These are phyloP conservation scores for Ustilago hordei DNA, from an alignment of 1,284 basidiomycete genomes.

Conservation along the genomic window DNA sequence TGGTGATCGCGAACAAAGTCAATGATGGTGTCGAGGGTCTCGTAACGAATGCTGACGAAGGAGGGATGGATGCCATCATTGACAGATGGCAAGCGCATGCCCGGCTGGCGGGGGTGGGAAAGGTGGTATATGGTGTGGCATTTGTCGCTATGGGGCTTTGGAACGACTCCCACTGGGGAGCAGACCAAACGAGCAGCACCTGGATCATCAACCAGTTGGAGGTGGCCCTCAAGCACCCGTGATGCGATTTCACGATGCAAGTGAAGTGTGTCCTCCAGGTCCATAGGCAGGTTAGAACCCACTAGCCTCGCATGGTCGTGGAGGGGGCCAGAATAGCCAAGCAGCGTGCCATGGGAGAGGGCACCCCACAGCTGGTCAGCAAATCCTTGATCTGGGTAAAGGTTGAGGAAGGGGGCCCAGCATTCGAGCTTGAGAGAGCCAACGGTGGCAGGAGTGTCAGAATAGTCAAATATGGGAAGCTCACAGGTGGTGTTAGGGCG, in stretches of 20 bases:
- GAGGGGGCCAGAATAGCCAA: background rate
- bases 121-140: no score
- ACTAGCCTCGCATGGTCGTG: accelerated
- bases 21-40: no score
- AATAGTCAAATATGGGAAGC: background rate
- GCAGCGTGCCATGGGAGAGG: background rate
- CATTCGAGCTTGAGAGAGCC: background rate
- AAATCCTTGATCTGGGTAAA: background rate
- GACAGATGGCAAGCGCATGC: no score
- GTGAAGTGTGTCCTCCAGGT: background rate
- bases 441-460: background rate
- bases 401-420: background rate
- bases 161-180: background rate
- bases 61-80: no score
- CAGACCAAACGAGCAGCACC: no score
- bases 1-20: no score
- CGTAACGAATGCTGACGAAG: no score
- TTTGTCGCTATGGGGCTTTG: constrained; percentile 1
- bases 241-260: background rate
- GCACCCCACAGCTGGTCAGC: background rate
- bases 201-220: background rate
- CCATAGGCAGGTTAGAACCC: background rate
- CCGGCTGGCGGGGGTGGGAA: no score
- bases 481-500: background rate
- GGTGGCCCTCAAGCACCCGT: background rate